These are phyloP conservation scores for Candida glaebosa DNA, from an alignment of 805 yeast genomes.

Conservation along the genomic window DNA sequence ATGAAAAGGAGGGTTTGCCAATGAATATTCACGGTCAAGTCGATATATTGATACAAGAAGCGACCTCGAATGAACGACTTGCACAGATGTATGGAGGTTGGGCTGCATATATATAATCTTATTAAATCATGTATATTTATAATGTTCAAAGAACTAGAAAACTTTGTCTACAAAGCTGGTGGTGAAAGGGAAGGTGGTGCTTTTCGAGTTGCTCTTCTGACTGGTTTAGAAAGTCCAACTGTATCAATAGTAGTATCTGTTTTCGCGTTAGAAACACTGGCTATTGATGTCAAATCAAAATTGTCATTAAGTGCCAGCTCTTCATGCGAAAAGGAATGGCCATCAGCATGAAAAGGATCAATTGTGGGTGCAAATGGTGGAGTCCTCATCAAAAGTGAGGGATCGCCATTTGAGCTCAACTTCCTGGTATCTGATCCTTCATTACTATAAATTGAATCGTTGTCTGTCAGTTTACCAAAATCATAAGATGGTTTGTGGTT, in stretches of 20 bases:
- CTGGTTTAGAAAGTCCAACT: neutral
- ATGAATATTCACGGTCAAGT: constrained; percentile 92
- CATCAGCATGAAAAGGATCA: constrained; percentile 1
- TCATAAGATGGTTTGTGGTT: constrained; percentile 17
- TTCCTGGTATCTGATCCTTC: neutral
- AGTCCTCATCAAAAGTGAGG: neutral
- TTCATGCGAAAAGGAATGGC: neutral
- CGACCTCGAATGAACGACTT: constrained; percentile 66
- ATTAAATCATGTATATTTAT: constrained; percentile 2
- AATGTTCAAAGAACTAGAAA: neutral
- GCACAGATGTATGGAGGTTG: constrained; percentile 94
- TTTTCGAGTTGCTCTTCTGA: constrained; percentile 1
- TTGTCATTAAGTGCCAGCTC: neutral
- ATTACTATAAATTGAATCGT: constrained; percentile 1
- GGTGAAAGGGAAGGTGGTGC: neutral
- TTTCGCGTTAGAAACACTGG: neutral
- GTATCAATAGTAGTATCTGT: neutral
- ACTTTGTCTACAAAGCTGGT: neutral
- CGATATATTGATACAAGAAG: constrained; percentile 80
- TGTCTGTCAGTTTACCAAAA: constrained; percentile 13
- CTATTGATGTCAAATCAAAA: neutral
- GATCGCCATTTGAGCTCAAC: neutral
- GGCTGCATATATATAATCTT: constrained; percentile 42
- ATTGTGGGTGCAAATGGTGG: neutral
- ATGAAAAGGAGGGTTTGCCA: constrained; percentile 75